Base-by-base conservation (phyloP, 345 rosid genomes). In the Dipteronia dyeriana region DNA sequence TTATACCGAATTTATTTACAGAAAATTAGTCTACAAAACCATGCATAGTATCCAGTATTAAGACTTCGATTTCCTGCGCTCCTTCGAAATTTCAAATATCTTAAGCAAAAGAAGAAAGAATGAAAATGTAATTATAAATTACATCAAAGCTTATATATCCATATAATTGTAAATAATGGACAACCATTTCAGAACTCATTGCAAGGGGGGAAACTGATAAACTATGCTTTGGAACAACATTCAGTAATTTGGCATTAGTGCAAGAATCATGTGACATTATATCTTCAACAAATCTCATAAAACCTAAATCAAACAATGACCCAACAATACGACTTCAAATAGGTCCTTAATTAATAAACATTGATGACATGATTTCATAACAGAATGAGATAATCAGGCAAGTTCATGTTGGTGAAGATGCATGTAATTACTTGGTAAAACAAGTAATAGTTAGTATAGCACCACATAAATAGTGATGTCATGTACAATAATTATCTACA, bases 81-180 rank as follows among this genome's bases (percentile, higher is more conserved):
- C 97, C 84, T 96, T 94, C 8, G 99, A 97, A 45, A 85, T 86
- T 78, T 95, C 99, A 82, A 94, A 96, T 29, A 94, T 81, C 99
- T 96, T 25, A 45, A 12, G 8, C 34, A 74, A 41, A 5, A 19
- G 60, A 61, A 76, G 60, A 59, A 78, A n/a, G 25, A 19, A 22
- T 10, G 60, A 63, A 49, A 60, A 63, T 34, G 54, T 70, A 63
- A 75, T 11, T 34, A 2, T 11, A 19, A 5, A 39, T 39, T 31
- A 51, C 16, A 49, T 13, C 66, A 8, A 75, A 13, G n/a, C 39
- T 39, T 2, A 23, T 20, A 57, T 17, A 57, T 57, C 25, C 56
- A 60, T 11, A 19, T 14, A 6, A 60, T 20, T 31, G 11, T 43
- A 62, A 7, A 4, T 11, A 4, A 20, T 71, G 16, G 25, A 45